Evolutionary conservation across 306 rosid genomes (phyloP).

Genomic region (Vigna trinervia): DNA sequence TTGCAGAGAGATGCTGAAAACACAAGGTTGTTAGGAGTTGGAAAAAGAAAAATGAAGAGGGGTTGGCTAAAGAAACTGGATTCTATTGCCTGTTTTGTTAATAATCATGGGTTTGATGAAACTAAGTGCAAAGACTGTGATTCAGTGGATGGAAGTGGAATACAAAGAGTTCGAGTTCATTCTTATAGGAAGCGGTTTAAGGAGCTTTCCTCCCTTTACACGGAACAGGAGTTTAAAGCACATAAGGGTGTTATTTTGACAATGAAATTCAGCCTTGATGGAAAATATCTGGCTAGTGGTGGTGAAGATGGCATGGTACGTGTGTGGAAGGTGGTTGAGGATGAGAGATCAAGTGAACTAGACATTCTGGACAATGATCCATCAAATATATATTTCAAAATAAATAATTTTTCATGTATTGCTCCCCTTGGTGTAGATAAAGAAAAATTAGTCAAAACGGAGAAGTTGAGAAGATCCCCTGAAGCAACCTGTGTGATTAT

Average conservation of each 20-base stretch:
- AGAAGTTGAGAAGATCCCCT: slow-evolving; percentile 59
- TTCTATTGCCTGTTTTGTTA: slow-evolving; percentile 60
- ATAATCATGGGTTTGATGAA: slow-evolving; percentile 45
- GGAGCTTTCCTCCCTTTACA: slow-evolving; percentile 77
- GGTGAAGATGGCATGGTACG: slow-evolving; percentile 84
- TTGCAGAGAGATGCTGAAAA: slow-evolving; percentile 58
- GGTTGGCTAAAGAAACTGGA: slow-evolving; percentile 70
- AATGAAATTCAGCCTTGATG: slow-evolving; percentile 90
- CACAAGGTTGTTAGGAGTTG: slow-evolving; percentile 43
- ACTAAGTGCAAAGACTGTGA: slow-evolving; percentile 42
- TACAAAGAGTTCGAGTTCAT: slow-evolving; percentile 68
- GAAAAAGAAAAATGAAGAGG: slow-evolving; percentile 56
- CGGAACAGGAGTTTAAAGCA: slow-evolving; percentile 74
- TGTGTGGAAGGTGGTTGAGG: slow-evolving; percentile 81
- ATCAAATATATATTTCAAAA: slow-evolving; percentile 69
- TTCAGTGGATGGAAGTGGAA: slow-evolving; percentile 45
- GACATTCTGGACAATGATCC: slow-evolving; percentile 62
- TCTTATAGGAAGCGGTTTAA: slow-evolving; percentile 60
- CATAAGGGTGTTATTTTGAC: slow-evolving; percentile 78
- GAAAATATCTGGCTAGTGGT: slow-evolving; percentile 79
- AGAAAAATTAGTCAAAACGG: slow-evolving; percentile 52
- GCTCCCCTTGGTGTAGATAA: slow-evolving; percentile 55
- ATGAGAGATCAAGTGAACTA: slow-evolving; percentile 56
- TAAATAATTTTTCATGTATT: slow-evolving; percentile 59
- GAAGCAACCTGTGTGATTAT: slow-evolving; percentile 75